phyloP scores from a whole-genome alignment of 2,329 filamentous ascomycete species.

The Polytolypa hystricis region DNA sequence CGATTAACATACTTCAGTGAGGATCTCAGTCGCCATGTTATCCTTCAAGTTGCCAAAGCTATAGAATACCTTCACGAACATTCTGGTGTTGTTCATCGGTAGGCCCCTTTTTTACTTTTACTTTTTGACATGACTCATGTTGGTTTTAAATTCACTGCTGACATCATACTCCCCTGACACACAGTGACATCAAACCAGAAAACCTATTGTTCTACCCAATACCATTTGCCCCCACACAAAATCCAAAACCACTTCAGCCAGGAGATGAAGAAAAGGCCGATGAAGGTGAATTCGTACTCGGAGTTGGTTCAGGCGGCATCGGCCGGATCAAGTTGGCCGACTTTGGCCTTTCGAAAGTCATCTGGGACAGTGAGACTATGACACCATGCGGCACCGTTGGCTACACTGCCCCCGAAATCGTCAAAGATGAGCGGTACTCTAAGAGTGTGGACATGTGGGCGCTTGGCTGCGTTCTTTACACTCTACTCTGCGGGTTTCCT shows the following conservation, averaged over 20 bases:
- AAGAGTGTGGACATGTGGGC: conserved; percentile 99
- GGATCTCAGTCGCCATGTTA: conserved; percentile 86
- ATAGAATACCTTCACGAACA: conserved; percentile 91
- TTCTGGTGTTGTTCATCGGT: conserved; percentile 94
- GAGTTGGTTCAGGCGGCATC: conserved; percentile 77
- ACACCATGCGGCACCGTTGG: conserved; percentile 98
- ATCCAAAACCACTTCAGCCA: conserved; percentile 67
- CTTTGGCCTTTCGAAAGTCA: conserved; percentile 93
- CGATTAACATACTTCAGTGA: conserved; percentile 98
- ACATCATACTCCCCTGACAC: conserved; percentile 20
- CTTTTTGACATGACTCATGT: conserved; percentile 6
- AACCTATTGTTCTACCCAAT: conserved; percentile 89
- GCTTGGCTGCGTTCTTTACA: conserved; percentile 91
- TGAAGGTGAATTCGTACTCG: conserved; percentile 81
- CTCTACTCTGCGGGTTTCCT: conserved; percentile 90
- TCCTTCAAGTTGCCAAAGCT: conserved; percentile 86
- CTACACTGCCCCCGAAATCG: conserved; percentile 95
- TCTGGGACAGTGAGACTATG: conserved; percentile 98
- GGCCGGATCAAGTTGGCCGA: conserved; percentile 95
- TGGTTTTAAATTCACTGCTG: conserved; percentile 16
- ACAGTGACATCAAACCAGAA: conserved; percentile 93
- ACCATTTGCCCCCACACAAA: conserved; percentile 66
- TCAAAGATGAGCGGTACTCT: conserved; percentile 96
- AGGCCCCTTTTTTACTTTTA: conserved; percentile 30
- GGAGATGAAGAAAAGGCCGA: conserved; percentile 97